Evolutionary conservation across 2,329 filamentous ascomycete genomes (phyloP), one percentile per base, ranked within the genome.

Genomic region (Phyllosticta citrichinensis): DNA sequence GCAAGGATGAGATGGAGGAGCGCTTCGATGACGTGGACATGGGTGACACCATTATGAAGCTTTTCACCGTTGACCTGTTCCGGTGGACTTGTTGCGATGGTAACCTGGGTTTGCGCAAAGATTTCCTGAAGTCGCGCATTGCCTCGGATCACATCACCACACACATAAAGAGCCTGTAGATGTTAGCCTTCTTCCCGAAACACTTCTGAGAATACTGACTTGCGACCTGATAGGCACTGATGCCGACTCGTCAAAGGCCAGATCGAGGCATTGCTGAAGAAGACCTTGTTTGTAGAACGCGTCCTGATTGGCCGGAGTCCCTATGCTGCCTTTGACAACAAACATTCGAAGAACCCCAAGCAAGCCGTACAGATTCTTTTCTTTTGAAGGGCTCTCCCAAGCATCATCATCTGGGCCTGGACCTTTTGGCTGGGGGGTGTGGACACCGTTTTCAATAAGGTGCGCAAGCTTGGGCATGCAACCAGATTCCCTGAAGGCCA

Each of bases 11-110:
- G 77, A 66, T 97, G 91, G 55, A 99, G 79, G 19, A 99, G 79
- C 1, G 90, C 94, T 73, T 97, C 93, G 68, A 99, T 96, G 30
- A 99, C 91, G 74, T 96, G 96, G 35, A 93, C 85, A 61, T 83
- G 83, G 14, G 80, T 76, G 10, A 80, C 73, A n/a, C 79, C 80
- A 63, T 84, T 84, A 4, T 73, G 67, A 6, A 67, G 63, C 54
- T 71, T 66, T 35, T 80, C 76, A 55, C 83, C 70, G 10, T 87
- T 80, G 2, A 97, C 91, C 68, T 90, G 88, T 52, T 96, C 81
- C 17, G 40, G 40, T n/a, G 40, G 40, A n/a, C 40, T 47, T 47
- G 40, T n/a, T 68, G 94, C 88, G 71, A 99, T 97, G 55, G 81
- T 84, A 2, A 62, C 60, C 27, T 62, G 60, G 12, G 60, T 55